Conservation (phyloP, 2,329 filamentous ascomycete genomes). For the Endoconidiophora polonica region DNA sequence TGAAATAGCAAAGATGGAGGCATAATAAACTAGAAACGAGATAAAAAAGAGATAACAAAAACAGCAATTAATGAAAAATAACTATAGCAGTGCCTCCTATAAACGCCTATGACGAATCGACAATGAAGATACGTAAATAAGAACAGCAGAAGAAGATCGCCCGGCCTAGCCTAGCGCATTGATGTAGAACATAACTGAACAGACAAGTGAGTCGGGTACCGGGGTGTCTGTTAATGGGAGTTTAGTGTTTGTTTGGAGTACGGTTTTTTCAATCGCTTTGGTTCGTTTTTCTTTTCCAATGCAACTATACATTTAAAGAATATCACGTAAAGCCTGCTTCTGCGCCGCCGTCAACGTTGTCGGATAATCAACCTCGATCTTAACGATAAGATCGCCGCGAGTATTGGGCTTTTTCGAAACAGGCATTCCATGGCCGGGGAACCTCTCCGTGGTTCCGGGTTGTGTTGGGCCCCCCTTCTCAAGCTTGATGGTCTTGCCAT, state of each 20-base stretch:
- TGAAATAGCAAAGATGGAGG: slow-evolving; percentile 1
- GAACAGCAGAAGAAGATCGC: too few species aligned
- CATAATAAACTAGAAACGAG: slow-evolving; percentile 4
- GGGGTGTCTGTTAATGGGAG: too few species aligned
- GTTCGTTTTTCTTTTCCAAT: too few species aligned
- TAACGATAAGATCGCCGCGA: slow-evolving; percentile 75
- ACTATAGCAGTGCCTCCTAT: neutral
- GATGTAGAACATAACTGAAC: too few species aligned
- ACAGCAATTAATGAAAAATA: slow-evolving; percentile 1
- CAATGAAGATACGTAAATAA: too few species aligned
- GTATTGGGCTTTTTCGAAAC: slow-evolving; percentile 75
- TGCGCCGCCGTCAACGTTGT: slow-evolving; percentile 57
- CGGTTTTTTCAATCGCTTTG: neutral
- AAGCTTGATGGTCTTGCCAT: slow-evolving; percentile 68
- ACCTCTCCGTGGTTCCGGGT: slow-evolving; percentile 65
- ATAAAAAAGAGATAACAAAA: slow-evolving; percentile 1
- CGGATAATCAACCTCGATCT: slow-evolving; percentile 87
- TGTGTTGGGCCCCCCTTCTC: slow-evolving; percentile 72
- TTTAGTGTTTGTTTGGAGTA: too few species aligned
- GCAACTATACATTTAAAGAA: slow-evolving; percentile 35
- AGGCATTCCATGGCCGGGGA: slow-evolving; percentile 82
- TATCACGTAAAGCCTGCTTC: slow-evolving; percentile 65
- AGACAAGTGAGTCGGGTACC: too few species aligned
- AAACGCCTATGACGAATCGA: too few species aligned
- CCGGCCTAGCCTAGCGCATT: too few species aligned